Conservation (phyloP, 805 yeast species). For the Candida cerambycidarum region DNA sequence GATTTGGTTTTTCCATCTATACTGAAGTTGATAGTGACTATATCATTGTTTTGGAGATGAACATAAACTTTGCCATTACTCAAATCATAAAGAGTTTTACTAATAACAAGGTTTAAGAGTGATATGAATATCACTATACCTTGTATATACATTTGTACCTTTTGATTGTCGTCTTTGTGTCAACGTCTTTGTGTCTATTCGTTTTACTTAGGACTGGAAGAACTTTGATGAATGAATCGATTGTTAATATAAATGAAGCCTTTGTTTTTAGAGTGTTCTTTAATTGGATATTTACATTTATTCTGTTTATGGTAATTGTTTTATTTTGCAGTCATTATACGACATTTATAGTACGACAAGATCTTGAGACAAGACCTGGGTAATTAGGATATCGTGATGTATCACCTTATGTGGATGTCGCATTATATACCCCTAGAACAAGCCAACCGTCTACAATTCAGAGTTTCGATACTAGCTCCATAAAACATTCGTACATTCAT, state of each 20-base stretch:
- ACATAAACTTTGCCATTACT: slow-evolving; percentile 33
- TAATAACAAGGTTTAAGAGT: slow-evolving; percentile 7
- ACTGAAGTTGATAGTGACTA: slow-evolving; percentile 35
- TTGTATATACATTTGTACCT: background rate
- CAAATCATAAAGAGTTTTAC: slow-evolving; percentile 32
- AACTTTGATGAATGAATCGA: background rate
- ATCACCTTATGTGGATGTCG: too few relatives aligned
- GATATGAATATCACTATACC: slow-evolving; percentile 22
- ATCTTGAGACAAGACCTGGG: background rate
- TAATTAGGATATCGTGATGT: too few relatives aligned
- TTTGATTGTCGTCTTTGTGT: background rate
- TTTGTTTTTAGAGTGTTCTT: background rate
- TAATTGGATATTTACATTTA: background rate
- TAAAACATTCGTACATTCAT: too few relatives aligned
- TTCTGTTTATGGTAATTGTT: slow-evolving; percentile 1
- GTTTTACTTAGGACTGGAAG: too few relatives aligned
- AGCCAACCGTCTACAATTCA: too few relatives aligned
- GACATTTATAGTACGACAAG: background rate
- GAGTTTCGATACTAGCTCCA: too few relatives aligned
- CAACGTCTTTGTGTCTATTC: background rate
- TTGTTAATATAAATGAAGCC: background rate
- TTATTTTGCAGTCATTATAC: background rate
- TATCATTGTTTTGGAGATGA: slow-evolving; percentile 36
- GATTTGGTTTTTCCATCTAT: slow-evolving; percentile 26
- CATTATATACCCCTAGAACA: too few relatives aligned